Conservation (phyloP, 306 rosid genomes). For the Nissolia schottii region DNA sequence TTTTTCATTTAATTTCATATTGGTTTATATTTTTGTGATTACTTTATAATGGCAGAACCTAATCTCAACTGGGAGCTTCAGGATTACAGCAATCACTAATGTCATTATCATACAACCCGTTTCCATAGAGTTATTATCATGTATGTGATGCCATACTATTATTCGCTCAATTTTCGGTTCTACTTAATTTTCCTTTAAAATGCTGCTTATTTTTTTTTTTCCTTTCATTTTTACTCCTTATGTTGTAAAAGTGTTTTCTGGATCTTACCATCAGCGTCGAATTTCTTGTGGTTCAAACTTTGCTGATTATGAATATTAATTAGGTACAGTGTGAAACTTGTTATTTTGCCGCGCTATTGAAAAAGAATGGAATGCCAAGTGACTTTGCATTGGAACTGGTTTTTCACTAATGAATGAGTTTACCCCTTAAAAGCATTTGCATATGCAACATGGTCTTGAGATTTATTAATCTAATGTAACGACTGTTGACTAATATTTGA, state of each 20-base stretch:
- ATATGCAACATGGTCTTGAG: background rate
- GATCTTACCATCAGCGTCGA: background rate
- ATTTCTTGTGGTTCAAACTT: background rate
- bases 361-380: background rate
- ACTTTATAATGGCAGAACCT: background rate
- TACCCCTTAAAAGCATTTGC: background rate
- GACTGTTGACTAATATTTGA: constrained; percentile 12
- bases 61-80: background rate
- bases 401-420: constrained; percentile 16
- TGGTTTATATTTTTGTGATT: background rate
- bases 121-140: background rate
- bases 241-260: background rate
- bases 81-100: background rate
- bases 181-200: background rate
- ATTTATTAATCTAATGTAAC: background rate
- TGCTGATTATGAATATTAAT: background rate
- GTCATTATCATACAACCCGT: background rate
- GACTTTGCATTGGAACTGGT: background rate
- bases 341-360: background rate
- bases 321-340: background rate
- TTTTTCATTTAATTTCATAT: no score
- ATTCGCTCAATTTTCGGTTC: constrained; percentile 7
- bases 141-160: constrained; percentile 5
- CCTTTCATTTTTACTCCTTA: background rate
- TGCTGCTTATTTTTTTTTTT: background rate